Percentiles rank a stretch among this genome's conserved stretches.
These are phyloP conservation scores for Backusella luteola DNA, from an alignment of 192 early-diverging fungal genomes.

Conservation along the genomic window DNA sequence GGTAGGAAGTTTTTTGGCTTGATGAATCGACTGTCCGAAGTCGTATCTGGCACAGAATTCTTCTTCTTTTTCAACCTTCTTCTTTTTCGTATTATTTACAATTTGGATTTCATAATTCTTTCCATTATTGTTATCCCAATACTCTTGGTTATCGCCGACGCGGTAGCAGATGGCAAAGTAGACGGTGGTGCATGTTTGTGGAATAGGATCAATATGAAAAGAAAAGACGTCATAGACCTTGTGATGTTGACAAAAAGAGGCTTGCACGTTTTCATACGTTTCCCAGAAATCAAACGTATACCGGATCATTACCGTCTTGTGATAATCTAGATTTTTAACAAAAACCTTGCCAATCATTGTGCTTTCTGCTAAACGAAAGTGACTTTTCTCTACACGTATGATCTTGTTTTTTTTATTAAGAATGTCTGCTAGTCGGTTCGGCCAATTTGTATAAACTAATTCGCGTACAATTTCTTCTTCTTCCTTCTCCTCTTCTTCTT, in stretches of 20 bases:
- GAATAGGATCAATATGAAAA: constrained; percentile 37
- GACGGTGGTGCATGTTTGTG: constrained; percentile 38
- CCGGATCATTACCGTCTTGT: constrained; percentile 74
- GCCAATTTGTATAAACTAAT: background rate
- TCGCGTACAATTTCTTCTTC: background rate
- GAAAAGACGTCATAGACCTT: constrained; percentile 63
- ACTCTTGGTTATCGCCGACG: constrained; percentile 60
- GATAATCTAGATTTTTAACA: constrained; percentile 84
- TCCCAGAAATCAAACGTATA: constrained; percentile 84
- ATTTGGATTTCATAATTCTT: constrained; percentile 74
- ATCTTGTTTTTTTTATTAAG: constrained; percentile 10
- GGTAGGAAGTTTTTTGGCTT: background rate
- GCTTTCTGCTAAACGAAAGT: background rate
- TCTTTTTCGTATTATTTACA: constrained; percentile 1
- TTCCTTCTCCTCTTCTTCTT: background rate
- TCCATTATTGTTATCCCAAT: constrained; percentile 93
- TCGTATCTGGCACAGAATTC: constrained; percentile 30
- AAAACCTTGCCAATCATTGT: constrained; percentile 55
- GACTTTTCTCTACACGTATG: background rate
- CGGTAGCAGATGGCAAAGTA: constrained; percentile 67
- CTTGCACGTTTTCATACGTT: constrained; percentile 60
- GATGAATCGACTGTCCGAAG: constrained; percentile 9
- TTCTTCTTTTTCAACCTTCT: background rate
- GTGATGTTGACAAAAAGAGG: constrained; percentile 57
- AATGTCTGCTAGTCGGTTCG: constrained; percentile 5